Conservation (phyloP, 129 eudicot genomes). For the Saussurea involucrata region DNA sequence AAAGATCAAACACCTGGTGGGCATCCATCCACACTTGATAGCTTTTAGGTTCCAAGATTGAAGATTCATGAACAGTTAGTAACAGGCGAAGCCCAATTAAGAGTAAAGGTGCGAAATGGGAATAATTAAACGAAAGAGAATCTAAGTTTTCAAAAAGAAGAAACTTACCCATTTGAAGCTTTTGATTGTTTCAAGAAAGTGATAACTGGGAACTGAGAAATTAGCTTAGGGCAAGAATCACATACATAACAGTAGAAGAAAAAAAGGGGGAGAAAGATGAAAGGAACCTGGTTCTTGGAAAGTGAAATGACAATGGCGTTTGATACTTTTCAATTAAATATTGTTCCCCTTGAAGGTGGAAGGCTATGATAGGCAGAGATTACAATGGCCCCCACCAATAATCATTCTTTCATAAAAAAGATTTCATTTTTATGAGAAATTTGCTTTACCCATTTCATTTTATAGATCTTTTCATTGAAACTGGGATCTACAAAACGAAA, state of each 20-base stretch:
- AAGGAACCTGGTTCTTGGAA: slow-evolving; percentile 16
- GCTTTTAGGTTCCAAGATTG: background rate
- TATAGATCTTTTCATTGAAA: background rate
- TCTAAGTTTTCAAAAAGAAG: background rate
- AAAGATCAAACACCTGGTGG: slow-evolving; percentile 4
- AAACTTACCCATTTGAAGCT: slow-evolving; percentile 36
- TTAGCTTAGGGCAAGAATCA: slow-evolving; percentile 1
- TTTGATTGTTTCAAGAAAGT: slow-evolving; percentile 18
- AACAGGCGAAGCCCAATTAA: slow-evolving; percentile 10
- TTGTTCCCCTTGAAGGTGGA: slow-evolving; percentile 26
- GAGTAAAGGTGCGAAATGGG: background rate
- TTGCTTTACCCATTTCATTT: background rate
- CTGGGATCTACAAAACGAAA: background rate
- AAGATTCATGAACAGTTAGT: slow-evolving; percentile 2
- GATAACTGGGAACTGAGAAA: background rate
- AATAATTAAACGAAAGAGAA: background rate
- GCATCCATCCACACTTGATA: background rate
- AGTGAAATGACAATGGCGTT: slow-evolving; percentile 22
- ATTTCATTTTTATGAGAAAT: background rate
- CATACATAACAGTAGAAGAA: slow-evolving; percentile 16
- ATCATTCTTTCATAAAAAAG: background rate
- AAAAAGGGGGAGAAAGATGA: slow-evolving; percentile 8
- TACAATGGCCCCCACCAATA: slow-evolving; percentile 26
- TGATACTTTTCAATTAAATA: slow-evolving; percentile 19
- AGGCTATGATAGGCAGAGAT: slow-evolving; percentile 5